Base-by-base conservation (phyloP, 2,329 filamentous ascomycete species). In the Knoxdaviesia proteae region DNA sequence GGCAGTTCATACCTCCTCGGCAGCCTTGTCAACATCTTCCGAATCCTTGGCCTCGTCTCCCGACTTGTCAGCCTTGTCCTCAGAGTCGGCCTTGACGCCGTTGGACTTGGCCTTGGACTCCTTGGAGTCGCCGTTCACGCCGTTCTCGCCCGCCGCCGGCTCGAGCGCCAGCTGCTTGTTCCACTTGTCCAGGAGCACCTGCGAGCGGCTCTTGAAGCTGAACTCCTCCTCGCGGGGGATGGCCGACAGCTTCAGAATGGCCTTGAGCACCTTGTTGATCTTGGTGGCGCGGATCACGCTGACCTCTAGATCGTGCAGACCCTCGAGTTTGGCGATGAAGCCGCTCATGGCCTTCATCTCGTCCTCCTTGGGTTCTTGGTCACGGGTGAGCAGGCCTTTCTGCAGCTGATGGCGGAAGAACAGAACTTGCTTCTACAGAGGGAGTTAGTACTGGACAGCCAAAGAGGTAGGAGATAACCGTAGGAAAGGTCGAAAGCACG, bases 221-320 rank as follows among this genome's bases (percentile, higher is more conserved):
- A 80, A 92, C 50, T 93, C 82, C 34, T 87, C 82, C 49, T 98
- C 90, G 47, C 78, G 79, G 5, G 87, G 87, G 50, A 98, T 93
- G 4, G 69, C 69, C 38, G 78, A 71, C 6, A 98, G 68, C 65
- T 94, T 94, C 53, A 94, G 66, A 50, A 98, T 90, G 5, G 80
- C 86, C 64, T 92, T 94, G 45, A 98, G 70, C 7, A 98, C 88
- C 65, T 98, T 98, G 74, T 96, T 88, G 61, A 98, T 94, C 69
- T 96, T 98, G 47, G 90, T 98, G 9, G 65, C 68, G 48, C 83
- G 77, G 53, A 96, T 94, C 52, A 94, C 90, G 49, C 77, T 76
- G 32, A 82, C 84, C 56, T 96, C 88, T 5, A 96, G 72, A 49
- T 93, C 82, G 1, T 74, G 64, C 58, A 67, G 79, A 6, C 68